Percentiles rank a stretch among this genome's conserved stretches.
phyloP scores from a whole-genome alignment of 345 rosid genomes.

The Arabidopsis suecica region DNA sequence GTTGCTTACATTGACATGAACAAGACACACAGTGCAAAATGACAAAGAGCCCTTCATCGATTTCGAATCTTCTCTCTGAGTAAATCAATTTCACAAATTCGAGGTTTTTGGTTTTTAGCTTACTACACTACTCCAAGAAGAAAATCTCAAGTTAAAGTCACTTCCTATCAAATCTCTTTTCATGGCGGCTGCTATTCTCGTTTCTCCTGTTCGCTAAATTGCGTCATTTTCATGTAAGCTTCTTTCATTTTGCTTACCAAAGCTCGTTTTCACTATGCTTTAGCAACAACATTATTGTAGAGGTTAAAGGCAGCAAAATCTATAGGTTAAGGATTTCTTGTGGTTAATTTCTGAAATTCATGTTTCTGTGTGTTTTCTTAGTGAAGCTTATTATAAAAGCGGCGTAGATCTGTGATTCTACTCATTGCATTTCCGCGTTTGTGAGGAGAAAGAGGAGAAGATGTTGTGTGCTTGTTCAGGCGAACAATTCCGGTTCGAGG shows the following conservation, averaged over 20 bases:
- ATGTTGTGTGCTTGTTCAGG: conserved; percentile 99
- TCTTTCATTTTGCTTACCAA: background rate
- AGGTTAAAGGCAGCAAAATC: background rate
- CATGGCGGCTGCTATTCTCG: conserved; percentile 17
- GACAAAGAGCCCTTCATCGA: conserved; percentile 39
- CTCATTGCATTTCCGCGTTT: background rate
- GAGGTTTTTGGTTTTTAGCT: conserved; percentile 7
- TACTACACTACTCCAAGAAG: background rate
- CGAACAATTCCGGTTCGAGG: conserved; percentile 89
- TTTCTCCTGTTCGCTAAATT: conserved; percentile 2
- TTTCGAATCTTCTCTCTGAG: conserved; percentile 26
- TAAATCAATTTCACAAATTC: conserved; percentile 1
- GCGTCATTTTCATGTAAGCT: conserved; percentile 14
- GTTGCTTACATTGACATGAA: conserved; percentile 39
- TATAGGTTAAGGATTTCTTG: background rate
- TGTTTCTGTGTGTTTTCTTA: background rate
- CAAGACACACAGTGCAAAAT: conserved; percentile 31
- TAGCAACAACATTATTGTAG: background rate
- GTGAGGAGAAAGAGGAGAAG: conserved; percentile 46
- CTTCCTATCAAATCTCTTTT: background rate
- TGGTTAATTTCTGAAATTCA: background rate
- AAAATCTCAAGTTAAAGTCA: background rate
- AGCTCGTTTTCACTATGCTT: background rate
- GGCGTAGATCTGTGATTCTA: conserved; percentile 23
- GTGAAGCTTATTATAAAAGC: conserved; percentile 8